Evolutionary conservation across 371 early-diverging fungal species (phyloP), one percentile per base, ranked within the genome.

Genomic region (Circinella umbellata): DNA sequence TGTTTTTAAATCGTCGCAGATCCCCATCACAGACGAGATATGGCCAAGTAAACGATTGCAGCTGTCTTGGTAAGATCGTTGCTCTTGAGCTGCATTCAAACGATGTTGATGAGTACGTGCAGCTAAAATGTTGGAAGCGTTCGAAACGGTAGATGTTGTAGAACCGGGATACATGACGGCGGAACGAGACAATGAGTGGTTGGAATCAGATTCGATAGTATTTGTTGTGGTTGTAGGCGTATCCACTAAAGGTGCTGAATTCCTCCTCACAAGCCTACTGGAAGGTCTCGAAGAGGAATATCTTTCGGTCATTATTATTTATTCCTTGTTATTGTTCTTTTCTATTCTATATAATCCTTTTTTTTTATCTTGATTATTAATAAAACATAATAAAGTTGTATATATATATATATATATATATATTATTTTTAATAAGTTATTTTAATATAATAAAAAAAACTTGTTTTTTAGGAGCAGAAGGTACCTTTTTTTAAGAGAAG

Each of bases 31-130:
- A 67, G 82, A 82, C 15, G 75, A 64, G 64, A 93, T 85, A 69
- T 90, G 79, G 18, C 73, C 80, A 70, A 88, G 80, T 57, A 93
- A 77, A 42, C 89, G 86, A 39, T 88, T 86, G 76, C 90, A 87
- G 69, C 90, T 91, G 71, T 91, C 90, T 11, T 86, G 87, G 73
- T 89, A 93, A 46, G 86, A 76, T 39, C 88, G 88, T 72, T 91
- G 91, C 64, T 87, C 86, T 51, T 84, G 82, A 11, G 80, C 82
- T 27, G 82, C 80, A 64, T 80, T 79, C 20, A 82, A 34, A 42
- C 82, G 71, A 36, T 80, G 80, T 35, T 82, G 85, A 51, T 81
- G 81, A 17, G 80, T 81, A 47, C 76, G 73, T 35, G 67, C 67
- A 9, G 67, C 67, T 42, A 42, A 46, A 39, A 67, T 47, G 57